Evolutionary conservation across 441 rosid species (phyloP).

Genomic region (Arabidopsis hybrid): DNA sequence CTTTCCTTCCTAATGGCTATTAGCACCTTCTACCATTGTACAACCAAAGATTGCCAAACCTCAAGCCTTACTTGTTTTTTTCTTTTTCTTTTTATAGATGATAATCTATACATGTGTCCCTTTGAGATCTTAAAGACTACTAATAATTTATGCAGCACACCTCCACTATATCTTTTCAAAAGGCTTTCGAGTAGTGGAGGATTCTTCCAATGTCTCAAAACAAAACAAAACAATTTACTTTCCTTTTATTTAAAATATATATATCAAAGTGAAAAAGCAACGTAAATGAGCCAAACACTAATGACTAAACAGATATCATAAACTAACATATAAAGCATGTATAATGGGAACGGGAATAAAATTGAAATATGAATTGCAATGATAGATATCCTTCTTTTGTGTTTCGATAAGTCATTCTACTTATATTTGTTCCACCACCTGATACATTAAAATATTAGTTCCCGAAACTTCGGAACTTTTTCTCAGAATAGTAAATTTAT

Average conservation of each 20-base stretch:
- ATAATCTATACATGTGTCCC: slow-evolving; percentile 20
- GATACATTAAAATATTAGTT: slow-evolving; percentile 42
- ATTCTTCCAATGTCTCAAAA: slow-evolving; percentile 41
- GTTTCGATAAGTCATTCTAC: slow-evolving; percentile 28
- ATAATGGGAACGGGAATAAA: slow-evolving; percentile 39
- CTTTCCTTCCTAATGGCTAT: not conserved
- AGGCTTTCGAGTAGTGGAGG: slow-evolving; percentile 44
- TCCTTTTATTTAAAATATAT: slow-evolving; percentile 4
- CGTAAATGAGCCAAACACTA: slow-evolving; percentile 34
- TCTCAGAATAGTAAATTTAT: slow-evolving; percentile 7
- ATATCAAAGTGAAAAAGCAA: slow-evolving; percentile 36
- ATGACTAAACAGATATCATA: slow-evolving; percentile 34
- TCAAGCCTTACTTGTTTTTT: slow-evolving; percentile 2
- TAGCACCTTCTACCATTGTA: no score
- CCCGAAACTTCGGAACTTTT: slow-evolving; percentile 41
- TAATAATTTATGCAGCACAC: slow-evolving; percentile 34
- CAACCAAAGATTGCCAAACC: not conserved
- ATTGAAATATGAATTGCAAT: slow-evolving; percentile 26
- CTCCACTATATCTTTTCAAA: slow-evolving; percentile 41
- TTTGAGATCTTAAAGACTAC: slow-evolving; percentile 37
- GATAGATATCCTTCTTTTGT: slow-evolving; percentile 27
- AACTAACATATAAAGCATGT: slow-evolving; percentile 39
- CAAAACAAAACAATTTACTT: slow-evolving; percentile 40
- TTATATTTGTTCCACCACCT: slow-evolving; percentile 59
- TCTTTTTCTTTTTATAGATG: not conserved